Conservation (phyloP, 2,329 filamentous ascomycete genomes). For the Pezicula neosporulosa region DNA sequence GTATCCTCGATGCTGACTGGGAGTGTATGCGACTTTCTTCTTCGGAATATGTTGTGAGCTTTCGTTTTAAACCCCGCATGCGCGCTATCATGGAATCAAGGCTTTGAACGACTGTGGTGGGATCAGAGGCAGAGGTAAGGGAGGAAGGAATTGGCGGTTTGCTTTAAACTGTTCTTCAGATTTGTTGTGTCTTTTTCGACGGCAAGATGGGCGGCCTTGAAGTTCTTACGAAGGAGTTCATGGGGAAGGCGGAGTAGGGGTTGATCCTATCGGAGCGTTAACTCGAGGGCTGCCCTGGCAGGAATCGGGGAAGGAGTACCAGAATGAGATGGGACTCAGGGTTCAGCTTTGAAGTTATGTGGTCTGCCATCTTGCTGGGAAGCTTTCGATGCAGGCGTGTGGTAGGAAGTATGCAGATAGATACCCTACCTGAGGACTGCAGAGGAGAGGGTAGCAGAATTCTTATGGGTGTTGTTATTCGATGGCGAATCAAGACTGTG, state of each 20-base stretch:
- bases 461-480: no score
- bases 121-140: slow-evolving; percentile 56
- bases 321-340: slow-evolving; percentile 74
- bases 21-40: slow-evolving; percentile 77
- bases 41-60: slow-evolving; percentile 71
- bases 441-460: neutral
- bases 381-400: neutral
- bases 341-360: slow-evolving; percentile 64
- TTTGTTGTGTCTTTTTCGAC: slow-evolving; percentile 68
- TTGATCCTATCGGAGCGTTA: slow-evolving; percentile 65
- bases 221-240: slow-evolving; percentile 90
- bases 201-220: slow-evolving; percentile 77
- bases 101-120: slow-evolving; percentile 71
- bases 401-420: neutral
- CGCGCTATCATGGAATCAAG: slow-evolving; percentile 82
- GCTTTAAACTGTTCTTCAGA: slow-evolving; percentile 58
- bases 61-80: slow-evolving; percentile 84
- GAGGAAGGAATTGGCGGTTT: slow-evolving; percentile 58
- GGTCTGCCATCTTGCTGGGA: slow-evolving; percentile 48
- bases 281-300: slow-evolving; percentile 7
- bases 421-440: neutral
- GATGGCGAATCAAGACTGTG: no score
- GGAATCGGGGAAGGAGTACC: slow-evolving; percentile 35
- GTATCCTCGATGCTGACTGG: slow-evolving; percentile 72
- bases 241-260: slow-evolving; percentile 88